A percentile compares a stretch with the other conserved stretches of the same genome.
Evolutionary conservation across 345 rosid genomes (phyloP).

Genomic region (Eucalyptus cladocalyx): DNA sequence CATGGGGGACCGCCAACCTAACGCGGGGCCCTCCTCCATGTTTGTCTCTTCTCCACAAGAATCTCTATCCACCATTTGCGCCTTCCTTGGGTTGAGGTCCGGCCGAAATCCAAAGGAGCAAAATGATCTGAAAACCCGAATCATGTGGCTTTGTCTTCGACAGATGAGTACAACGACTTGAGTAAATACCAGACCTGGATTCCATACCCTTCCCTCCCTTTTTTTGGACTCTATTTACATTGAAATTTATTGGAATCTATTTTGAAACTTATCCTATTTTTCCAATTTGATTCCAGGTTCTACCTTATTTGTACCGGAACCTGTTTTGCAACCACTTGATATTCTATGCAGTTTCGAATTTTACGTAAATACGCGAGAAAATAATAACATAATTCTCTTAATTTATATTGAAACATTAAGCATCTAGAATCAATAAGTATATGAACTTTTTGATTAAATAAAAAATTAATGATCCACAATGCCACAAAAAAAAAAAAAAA

Average conservation of each 20-base stretch:
- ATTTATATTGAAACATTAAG: background rate
- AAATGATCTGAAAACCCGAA: background rate
- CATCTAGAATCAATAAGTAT: background rate
- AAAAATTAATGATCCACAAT: background rate
- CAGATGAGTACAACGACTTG: background rate
- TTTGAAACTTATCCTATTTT: background rate
- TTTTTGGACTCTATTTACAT: too few species aligned
- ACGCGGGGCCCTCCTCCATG: background rate
- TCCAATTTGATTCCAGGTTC: too few species aligned
- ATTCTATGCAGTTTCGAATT: background rate
- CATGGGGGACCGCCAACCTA: background rate
- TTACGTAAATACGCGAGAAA: too few species aligned
- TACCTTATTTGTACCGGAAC: too few species aligned
- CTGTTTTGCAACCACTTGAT: background rate
- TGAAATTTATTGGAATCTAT: too few species aligned
- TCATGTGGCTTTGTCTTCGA: background rate
- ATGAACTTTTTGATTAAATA: background rate
- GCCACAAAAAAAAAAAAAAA: too few species aligned
- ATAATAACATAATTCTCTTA: too few species aligned
- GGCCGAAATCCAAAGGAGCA: background rate
- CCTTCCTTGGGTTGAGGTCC: background rate
- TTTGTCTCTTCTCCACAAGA: background rate
- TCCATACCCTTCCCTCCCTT: fast-evolving
- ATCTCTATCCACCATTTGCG: background rate
- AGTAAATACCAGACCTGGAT: background rate